phyloP scores from a whole-genome alignment of 805 yeast genomes.

The Brettanomyces custersianus region DNA sequence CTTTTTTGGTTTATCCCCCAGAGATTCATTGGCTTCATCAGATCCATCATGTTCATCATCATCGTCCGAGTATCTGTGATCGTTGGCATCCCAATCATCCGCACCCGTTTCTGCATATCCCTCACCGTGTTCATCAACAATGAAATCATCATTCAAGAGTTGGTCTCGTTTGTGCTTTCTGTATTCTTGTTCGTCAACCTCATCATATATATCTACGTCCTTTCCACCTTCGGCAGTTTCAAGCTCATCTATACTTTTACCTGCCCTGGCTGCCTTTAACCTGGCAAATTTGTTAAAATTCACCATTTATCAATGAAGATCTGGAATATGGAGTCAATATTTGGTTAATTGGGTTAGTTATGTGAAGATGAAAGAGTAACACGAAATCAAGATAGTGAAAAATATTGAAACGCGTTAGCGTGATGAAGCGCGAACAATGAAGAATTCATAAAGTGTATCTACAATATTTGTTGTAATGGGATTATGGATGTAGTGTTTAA shows the following conservation, averaged over 20 bases:
- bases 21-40: conserved; percentile 12
- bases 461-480: no score
- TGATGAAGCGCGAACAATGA: no score
- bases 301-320: no score
- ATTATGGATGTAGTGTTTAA: no score
- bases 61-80: conserved; percentile 49
- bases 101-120: conserved; percentile 93
- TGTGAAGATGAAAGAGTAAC: no score
- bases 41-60: conserved; percentile 26
- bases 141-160: conserved; percentile 82
- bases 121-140: conserved; percentile 87
- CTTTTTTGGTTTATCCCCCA: conserved; percentile 17
- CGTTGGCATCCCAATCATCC: conserved; percentile 73
- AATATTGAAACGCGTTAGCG: no score
- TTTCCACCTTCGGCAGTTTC: conserved; percentile 35
- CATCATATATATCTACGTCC: conserved; percentile 67
- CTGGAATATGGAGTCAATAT: no score
- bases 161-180: conserved; percentile 71
- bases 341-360: no score
- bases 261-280: conserved; percentile 54
- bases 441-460: no score
- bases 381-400: no score
- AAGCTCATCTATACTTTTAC: conserved; percentile 36
- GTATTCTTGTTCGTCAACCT: conserved; percentile 74
- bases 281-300: conserved; percentile 42